phyloP scores from a whole-genome alignment of 257 asterid species.

The Lavandula angustifolia region DNA sequence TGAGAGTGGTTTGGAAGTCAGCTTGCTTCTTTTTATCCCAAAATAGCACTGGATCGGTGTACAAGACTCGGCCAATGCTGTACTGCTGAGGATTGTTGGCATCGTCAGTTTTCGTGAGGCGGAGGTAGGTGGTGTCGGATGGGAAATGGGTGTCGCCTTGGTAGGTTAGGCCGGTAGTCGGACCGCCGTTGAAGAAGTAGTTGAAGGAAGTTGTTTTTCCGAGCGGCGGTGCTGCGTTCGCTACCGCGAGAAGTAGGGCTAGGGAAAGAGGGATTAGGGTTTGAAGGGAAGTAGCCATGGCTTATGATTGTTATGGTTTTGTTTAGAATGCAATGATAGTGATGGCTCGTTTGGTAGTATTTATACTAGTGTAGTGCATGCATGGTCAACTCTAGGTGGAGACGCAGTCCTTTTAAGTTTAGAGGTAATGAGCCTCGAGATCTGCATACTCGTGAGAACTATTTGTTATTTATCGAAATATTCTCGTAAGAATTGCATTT shows the following conservation, averaged over 20 bases:
- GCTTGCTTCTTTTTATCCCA: neutral
- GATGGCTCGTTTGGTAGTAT: neutral
- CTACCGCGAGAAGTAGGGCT: neutral
- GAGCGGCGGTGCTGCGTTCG: neutral
- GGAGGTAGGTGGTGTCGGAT: neutral
- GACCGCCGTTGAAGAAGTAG: neutral
- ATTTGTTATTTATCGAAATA: no score
- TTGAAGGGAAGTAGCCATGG: neutral
- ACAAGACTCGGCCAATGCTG: neutral
- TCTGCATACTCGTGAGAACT: no score
- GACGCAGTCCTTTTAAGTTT: no score
- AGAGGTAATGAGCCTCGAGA: no score
- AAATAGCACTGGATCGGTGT: neutral
- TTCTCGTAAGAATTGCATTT: no score
- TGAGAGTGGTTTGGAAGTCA: neutral
- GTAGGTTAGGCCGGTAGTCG: neutral
- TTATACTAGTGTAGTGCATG: neutral
- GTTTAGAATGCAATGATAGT: neutral
- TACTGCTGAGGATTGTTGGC: neutral
- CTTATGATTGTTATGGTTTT: neutral
- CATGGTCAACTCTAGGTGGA: neutral
- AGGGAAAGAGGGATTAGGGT: conserved; percentile 5
- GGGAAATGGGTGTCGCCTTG: conserved; percentile 14
- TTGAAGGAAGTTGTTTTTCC: neutral
- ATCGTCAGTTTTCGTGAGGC: neutral